Percentiles rank a stretch among this genome's conserved stretches.
Evolutionary conservation across 192 early-diverging fungal genomes (phyloP).

Genomic region (Backusella morwellensis): DNA sequence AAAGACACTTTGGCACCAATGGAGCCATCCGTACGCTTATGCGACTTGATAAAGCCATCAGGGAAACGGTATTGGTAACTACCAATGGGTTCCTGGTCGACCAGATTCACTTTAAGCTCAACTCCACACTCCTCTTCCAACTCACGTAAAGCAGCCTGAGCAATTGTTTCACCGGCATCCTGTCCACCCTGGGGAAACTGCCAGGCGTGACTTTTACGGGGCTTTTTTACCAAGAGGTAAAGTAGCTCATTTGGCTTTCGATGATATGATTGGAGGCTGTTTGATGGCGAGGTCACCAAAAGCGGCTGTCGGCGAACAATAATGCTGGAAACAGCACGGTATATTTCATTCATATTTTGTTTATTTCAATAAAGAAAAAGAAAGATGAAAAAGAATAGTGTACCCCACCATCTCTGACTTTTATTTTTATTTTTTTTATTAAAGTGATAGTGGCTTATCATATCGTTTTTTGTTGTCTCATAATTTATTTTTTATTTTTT

Average conservation of each 20-base stretch:
- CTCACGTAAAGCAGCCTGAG: slow-evolving; percentile 69
- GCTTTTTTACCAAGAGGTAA: slow-evolving; percentile 78
- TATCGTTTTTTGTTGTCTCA: background rate
- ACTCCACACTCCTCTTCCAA: slow-evolving; percentile 70
- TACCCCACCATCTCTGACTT: background rate
- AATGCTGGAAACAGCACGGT: background rate
- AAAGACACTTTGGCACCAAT: slow-evolving; percentile 24
- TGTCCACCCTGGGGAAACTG: slow-evolving; percentile 70
- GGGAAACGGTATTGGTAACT: slow-evolving; percentile 45
- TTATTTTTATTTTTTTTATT: background rate
- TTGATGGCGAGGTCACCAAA: background rate
- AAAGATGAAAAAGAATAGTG: background rate
- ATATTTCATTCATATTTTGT: background rate
- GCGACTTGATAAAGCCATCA: slow-evolving; percentile 3
- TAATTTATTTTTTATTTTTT: background rate
- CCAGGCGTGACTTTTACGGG: slow-evolving; percentile 60
- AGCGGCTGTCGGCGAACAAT: background rate
- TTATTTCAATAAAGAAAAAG: background rate
- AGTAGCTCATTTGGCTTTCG: slow-evolving; percentile 26
- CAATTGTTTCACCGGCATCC: slow-evolving; percentile 61
- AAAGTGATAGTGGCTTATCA: background rate
- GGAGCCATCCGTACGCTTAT: slow-evolving; percentile 6
- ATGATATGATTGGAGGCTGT: background rate
- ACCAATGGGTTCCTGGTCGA: slow-evolving; percentile 75
- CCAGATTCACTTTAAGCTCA: slow-evolving; percentile 68